phyloP scores from a whole-genome alignment of 805 yeast species.

The Saturnispora halmiae region DNA sequence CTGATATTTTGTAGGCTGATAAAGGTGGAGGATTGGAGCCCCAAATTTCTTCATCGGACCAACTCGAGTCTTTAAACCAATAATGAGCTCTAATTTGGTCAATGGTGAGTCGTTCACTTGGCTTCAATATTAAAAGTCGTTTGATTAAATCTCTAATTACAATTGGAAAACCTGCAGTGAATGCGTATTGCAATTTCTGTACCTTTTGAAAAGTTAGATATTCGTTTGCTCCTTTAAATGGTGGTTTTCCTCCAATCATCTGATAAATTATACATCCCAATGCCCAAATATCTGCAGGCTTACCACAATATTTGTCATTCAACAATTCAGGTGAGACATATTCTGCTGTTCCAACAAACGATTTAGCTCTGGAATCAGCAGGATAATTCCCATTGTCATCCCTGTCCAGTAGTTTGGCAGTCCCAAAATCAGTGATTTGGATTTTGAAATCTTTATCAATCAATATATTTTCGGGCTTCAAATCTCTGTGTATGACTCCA shows the following conservation, averaged over 20 bases:
- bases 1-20: slow-evolving; percentile 65
- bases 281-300: slow-evolving; percentile 55
- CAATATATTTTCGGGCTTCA: slow-evolving; percentile 75
- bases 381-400: slow-evolving; percentile 49
- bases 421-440: slow-evolving; percentile 77
- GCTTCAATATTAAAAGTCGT: slow-evolving; percentile 54
- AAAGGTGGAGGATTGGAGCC: slow-evolving; percentile 48
- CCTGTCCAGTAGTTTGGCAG: slow-evolving; percentile 63
- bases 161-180: slow-evolving; percentile 77
- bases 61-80: slow-evolving; percentile 50
- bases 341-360: slow-evolving; percentile 83
- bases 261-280: slow-evolving; percentile 52
- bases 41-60: slow-evolving; percentile 55
- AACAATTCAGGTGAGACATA: slow-evolving; percentile 75
- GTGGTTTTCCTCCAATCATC: slow-evolving; percentile 62
- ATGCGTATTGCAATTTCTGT: slow-evolving; percentile 71
- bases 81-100: slow-evolving; percentile 51
- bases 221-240: slow-evolving; percentile 77
- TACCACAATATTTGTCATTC: slow-evolving; percentile 60
- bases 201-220: slow-evolving; percentile 76
- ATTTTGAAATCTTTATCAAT: slow-evolving; percentile 52
- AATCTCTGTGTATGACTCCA: slow-evolving; percentile 75
- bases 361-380: slow-evolving; percentile 57
- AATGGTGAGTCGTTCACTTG: slow-evolving; percentile 53
- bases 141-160: slow-evolving; percentile 65